Evolutionary conservation across 2,329 filamentous ascomycete species (phyloP), one percentile per base, ranked within the genome.

Genomic region (Neonectria coccinea): DNA sequence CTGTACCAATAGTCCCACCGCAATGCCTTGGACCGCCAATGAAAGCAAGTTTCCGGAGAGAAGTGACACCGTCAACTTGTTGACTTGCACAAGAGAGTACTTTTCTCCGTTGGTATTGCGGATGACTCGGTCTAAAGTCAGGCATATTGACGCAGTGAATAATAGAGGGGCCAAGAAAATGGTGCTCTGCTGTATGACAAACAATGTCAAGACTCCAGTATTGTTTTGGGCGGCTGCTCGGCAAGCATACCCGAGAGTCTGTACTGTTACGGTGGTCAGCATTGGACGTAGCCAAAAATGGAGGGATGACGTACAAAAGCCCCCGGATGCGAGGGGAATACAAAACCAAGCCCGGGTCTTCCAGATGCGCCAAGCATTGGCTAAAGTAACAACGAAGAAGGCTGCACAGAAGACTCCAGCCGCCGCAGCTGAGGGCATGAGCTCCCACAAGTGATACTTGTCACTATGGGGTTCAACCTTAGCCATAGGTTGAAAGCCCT

Each of bases 301-400:
- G 25, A n/a, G 6, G 9, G 12, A 9, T 22, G 4, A 5, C 48
- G 3, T 51, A 51, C 48, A 7, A 6, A 10, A 14, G 6, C 48
- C 48, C 10, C 48, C 48, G 27, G 18, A n/a, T 18, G 22, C 4
- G 29, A 51, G 18, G n/a, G 48, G 48, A 8, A 51, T 51, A n/a
- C 29, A 36, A 8, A 51, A 51, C 48, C 29, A 51, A 20, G 48
- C 48, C n/a, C 48, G 48, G 1, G n/a, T 51, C 29, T 33, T 51
- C 27, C 48, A 51, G 18, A 20, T 22, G n/a, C 27, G 48, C 48
- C 48, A 51, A n/a, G 29, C 9, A 14, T 51, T 29, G 9, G 27
- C 29, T 20, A 20, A 14, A 29, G 48, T 20, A 22, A n/a, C n/a
- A 11, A 14, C 6, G 29, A 51, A 51, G n/a, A 51, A 51, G 3